phyloP scores from a whole-genome alignment of 2,329 filamentous ascomycete species.

The Colletotrichum cuscutae region DNA sequence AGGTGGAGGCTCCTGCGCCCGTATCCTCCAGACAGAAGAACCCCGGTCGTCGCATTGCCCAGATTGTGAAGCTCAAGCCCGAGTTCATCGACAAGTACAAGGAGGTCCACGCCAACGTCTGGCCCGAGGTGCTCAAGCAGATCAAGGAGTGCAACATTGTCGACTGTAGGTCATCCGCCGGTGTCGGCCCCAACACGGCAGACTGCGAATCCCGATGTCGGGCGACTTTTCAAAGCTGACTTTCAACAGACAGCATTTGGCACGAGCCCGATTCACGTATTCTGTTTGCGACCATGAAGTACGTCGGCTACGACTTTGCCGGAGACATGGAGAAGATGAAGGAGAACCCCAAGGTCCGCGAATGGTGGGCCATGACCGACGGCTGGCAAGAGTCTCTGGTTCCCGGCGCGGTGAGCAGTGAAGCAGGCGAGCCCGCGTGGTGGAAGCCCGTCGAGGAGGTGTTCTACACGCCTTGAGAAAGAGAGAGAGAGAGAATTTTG shows the following conservation, averaged over 20 bases:
- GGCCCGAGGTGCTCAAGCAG: conserved; percentile 81
- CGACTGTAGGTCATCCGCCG: conserved; percentile 67
- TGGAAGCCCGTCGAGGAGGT: conserved; percentile 78
- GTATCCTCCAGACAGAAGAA: conserved; percentile 44
- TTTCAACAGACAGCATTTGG: conserved; percentile 73
- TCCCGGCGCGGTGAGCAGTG: conserved; percentile 67
- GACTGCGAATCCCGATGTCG: not conserved
- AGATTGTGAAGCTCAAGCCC: conserved; percentile 78
- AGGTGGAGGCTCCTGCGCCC: conserved; percentile 25
- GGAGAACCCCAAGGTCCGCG: conserved; percentile 75
- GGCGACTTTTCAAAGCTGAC: not conserved
- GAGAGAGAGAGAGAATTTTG: not conserved
- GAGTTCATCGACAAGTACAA: conserved; percentile 77
- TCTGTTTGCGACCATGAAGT: conserved; percentile 82
- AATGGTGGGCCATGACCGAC: conserved; percentile 88
- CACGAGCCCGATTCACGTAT: conserved; percentile 71
- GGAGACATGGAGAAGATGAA: conserved; percentile 82
- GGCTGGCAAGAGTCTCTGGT: conserved; percentile 75
- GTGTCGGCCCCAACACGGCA: not conserved
- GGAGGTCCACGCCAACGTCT: conserved; percentile 76
- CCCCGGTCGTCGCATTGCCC: conserved; percentile 69
- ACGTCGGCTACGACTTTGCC: conserved; percentile 77
- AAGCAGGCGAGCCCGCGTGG: conserved; percentile 70
- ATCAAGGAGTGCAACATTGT: conserved; percentile 80
- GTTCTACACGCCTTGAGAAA: conserved; percentile 65